Percentiles rank a stretch among this genome's conserved stretches.
Evolutionary conservation across 768 basidiomycete species (phyloP).

Genomic region (Aureoboletus auriporus): DNA sequence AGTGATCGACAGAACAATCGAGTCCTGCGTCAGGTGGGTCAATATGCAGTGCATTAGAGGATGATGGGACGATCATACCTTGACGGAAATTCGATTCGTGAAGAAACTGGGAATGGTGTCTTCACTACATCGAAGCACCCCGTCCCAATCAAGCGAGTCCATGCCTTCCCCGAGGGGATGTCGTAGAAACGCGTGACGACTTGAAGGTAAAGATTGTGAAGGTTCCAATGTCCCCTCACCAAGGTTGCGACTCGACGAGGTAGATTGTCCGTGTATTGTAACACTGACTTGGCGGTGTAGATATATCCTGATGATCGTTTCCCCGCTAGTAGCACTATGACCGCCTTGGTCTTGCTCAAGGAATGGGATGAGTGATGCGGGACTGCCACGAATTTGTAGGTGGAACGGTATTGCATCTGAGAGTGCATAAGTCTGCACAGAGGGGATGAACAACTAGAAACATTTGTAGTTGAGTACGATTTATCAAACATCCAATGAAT

Average conservation of each 20-base stretch:
- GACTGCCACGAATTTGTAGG: slow-evolving; percentile 51
- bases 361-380: slow-evolving; percentile 44
- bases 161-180: slow-evolving; percentile 23
- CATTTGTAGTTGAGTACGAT: neutral
- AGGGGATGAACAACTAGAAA: slow-evolving; percentile 56
- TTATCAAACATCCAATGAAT: neutral
- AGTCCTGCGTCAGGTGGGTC: slow-evolving; percentile 44
- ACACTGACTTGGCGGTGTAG: slow-evolving; percentile 48
- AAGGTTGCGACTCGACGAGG: slow-evolving; percentile 23
- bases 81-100: slow-evolving; percentile 43
- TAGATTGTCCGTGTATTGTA: slow-evolving; percentile 24
- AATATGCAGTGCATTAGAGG: neutral
- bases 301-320: slow-evolving; percentile 41
- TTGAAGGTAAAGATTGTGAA: slow-evolving; percentile 36
- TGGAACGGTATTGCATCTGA: slow-evolving; percentile 61
- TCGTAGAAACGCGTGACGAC: slow-evolving; percentile 2
- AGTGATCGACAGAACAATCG: slow-evolving; percentile 46
- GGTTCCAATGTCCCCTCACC: slow-evolving; percentile 48
- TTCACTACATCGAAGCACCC: slow-evolving; percentile 40
- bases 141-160: slow-evolving; percentile 59
- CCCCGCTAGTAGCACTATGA: slow-evolving; percentile 4
- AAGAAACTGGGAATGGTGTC: slow-evolving; percentile 44
- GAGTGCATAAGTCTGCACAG: slow-evolving; percentile 49
- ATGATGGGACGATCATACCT: slow-evolving; percentile 34
- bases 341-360: slow-evolving; percentile 23